Percentiles rank a stretch among this genome's conserved stretches.
Conservation (phyloP, 192 early-diverging fungal species). For the Coemansia sp. region DNA sequence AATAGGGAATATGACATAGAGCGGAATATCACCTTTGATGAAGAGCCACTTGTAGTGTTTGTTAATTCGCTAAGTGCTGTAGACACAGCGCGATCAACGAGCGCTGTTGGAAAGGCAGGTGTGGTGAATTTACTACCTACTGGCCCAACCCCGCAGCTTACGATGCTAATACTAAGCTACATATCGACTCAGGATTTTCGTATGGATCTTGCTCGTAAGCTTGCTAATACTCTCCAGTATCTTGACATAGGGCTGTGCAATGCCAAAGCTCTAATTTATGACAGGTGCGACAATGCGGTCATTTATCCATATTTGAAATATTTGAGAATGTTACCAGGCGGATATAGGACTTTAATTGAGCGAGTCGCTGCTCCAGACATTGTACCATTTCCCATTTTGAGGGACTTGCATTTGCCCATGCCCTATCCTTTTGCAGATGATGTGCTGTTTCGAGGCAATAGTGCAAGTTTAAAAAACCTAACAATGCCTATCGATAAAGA, state of each 20-base stretch:
- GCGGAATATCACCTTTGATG: no score
- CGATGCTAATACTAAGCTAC: not conserved
- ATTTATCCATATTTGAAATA: not conserved
- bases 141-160: not conserved
- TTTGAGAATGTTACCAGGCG: not conserved
- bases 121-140: no score
- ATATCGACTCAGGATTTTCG: not conserved
- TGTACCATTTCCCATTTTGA: not conserved
- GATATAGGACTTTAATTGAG: not conserved
- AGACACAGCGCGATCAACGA: no score
- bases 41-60: no score
- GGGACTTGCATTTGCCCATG: not conserved
- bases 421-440: not conserved
- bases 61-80: no score
- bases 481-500: not conserved
- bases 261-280: not conserved
- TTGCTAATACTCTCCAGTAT: not conserved
- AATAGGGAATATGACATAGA: no score
- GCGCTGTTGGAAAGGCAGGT: no score
- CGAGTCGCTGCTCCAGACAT: not conserved
- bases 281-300: not conserved
- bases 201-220: not conserved
- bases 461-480: not conserved
- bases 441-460: conserved; percentile 9
- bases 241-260: not conserved